Conservation (phyloP, 805 yeast genomes). For the Lipomyces sp. region DNA sequence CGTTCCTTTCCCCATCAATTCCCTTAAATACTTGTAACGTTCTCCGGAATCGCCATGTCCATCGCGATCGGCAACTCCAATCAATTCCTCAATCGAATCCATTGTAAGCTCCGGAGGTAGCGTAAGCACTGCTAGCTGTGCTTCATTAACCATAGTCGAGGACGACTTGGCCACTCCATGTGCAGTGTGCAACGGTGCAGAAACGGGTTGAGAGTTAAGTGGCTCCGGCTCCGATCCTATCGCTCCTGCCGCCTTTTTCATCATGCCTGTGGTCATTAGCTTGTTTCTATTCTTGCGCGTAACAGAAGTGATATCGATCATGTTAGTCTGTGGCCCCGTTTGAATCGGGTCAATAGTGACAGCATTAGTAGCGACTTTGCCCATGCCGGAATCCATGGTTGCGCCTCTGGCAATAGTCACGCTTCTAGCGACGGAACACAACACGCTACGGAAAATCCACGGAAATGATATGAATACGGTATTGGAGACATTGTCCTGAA, state of each 20-base stretch:
- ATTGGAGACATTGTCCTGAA: neutral
- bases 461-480: slow-evolving; percentile 8
- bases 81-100: neutral
- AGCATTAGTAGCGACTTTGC: neutral
- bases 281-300: slow-evolving; percentile 6
- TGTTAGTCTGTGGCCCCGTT: neutral
- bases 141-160: neutral
- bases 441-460: neutral
- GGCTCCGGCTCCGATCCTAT: neutral
- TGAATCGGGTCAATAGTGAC: neutral
- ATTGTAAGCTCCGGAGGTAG: neutral
- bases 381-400: neutral
- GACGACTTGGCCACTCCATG: neutral
- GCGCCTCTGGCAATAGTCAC: neutral
- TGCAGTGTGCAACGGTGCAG: neutral
- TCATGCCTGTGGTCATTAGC: slow-evolving; percentile 6
- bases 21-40: neutral
- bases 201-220: neutral
- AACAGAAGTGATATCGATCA: neutral
- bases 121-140: neutral
- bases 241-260: neutral
- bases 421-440: slow-evolving; percentile 1
- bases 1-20: neutral
- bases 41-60: neutral
- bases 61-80: neutral